These are phyloP conservation scores for Penicillium paradoxum DNA, from an alignment of 495 filamentous ascomycete genomes.

Conservation along the genomic window DNA sequence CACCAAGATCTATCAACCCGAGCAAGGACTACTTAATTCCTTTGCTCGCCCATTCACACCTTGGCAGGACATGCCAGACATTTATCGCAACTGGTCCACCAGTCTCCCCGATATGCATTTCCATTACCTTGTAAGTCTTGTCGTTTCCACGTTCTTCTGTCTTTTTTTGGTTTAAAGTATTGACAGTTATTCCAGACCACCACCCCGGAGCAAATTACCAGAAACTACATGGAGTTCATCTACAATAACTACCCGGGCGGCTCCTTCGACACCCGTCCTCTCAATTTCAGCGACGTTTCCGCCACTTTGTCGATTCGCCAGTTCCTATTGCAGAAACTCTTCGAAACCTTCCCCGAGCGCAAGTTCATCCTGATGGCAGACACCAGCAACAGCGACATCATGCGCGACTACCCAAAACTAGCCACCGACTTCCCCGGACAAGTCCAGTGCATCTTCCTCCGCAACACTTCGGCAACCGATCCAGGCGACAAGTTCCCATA, in stretches of 20 bases:
- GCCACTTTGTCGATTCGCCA: conserved; percentile 67
- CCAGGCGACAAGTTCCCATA: conserved; percentile 60
- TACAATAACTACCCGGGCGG: conserved; percentile 66
- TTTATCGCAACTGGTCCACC: conserved; percentile 63
- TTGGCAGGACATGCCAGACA: conserved; percentile 76
- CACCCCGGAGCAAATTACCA: conserved; percentile 72
- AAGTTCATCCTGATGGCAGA: conserved; percentile 74
- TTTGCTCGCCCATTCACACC: conserved; percentile 65
- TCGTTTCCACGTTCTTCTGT: not conserved
- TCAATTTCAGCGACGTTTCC: conserved; percentile 70
- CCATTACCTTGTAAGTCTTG: conserved; percentile 57
- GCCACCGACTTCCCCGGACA: conserved; percentile 59
- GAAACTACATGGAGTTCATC: conserved; percentile 79
- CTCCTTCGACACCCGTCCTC: conserved; percentile 68
- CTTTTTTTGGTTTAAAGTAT: not conserved
- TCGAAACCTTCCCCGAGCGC: conserved; percentile 68
- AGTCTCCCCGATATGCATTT: conserved; percentile 63
- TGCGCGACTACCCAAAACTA: conserved; percentile 67
- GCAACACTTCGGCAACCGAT: conserved; percentile 70
- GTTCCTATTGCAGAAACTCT: conserved; percentile 61
- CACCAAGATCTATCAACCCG: conserved; percentile 76
- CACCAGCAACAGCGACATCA: conserved; percentile 72
- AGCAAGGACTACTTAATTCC: conserved; percentile 68
- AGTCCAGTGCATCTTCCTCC: conserved; percentile 73
- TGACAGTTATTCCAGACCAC: conserved; percentile 45